Conservation (phyloP, 257 asterid genomes). For the Oldenlandia corymbosa region DNA sequence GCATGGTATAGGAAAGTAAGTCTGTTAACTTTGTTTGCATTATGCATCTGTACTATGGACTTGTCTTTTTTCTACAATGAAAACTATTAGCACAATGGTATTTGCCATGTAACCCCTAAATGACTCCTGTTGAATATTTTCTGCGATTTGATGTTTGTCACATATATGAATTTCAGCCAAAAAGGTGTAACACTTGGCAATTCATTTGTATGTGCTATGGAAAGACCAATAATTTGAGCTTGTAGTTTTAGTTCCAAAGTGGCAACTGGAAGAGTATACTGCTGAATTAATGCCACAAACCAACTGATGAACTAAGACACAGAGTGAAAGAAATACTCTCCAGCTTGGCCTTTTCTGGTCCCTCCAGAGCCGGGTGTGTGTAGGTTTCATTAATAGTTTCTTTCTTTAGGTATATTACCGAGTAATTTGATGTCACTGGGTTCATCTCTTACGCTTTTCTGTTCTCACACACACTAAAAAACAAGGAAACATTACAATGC, state of each 20-base stretch:
- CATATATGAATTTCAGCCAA: too few relatives aligned
- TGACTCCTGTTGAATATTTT: neutral
- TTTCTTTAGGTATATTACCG: too few relatives aligned
- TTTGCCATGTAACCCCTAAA: neutral
- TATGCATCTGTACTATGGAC: neutral
- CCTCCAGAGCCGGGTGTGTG: too few relatives aligned
- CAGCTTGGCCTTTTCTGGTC: too few relatives aligned
- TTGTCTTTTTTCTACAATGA: neutral
- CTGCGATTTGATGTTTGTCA: neutral
- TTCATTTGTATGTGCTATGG: neutral
- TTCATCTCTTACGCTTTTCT: too few relatives aligned
- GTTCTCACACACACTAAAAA: too few relatives aligned
- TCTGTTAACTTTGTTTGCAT: slow-evolving; percentile 7
- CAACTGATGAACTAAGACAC: neutral
- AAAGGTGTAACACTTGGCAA: neutral
- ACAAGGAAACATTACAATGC: too few relatives aligned
- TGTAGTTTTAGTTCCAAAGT: too few relatives aligned
- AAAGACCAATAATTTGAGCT: neutral
- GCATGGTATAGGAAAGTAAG: slow-evolving; percentile 81
- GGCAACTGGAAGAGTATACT: too few relatives aligned
- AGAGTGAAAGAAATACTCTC: too few relatives aligned
- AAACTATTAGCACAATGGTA: neutral
- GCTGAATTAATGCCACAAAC: neutral
- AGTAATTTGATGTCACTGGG: too few relatives aligned
- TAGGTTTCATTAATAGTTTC: too few relatives aligned